Conservation (phyloP, 2,329 filamentous ascomycete genomes). For the Ophiostoma tasmaniense region DNA sequence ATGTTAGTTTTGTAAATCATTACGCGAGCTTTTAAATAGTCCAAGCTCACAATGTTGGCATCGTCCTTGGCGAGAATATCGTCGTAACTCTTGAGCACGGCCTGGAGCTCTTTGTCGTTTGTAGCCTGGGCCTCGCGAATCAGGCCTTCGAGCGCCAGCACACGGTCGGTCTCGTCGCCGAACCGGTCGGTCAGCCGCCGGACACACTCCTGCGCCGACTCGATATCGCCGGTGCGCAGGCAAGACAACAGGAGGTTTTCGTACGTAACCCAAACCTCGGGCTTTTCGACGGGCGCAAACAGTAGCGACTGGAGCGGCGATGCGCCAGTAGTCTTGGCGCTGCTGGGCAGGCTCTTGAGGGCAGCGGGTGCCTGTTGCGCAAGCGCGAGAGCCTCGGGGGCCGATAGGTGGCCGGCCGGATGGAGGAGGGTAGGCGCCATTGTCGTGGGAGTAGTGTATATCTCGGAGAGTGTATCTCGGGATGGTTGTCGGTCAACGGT, state of each 20-base stretch:
- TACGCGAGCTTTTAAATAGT: not conserved
- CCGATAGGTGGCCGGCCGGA: constrained; percentile 49
- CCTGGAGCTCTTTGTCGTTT: constrained; percentile 55
- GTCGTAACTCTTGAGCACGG: constrained; percentile 70
- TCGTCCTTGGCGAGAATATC: constrained; percentile 62
- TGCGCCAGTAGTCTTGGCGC: constrained; percentile 35
- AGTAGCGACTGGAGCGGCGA: constrained; percentile 47
- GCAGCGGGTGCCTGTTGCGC: constrained; percentile 54
- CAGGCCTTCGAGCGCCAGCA: constrained; percentile 75
- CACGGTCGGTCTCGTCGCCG: constrained; percentile 71
- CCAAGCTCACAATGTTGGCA: constrained; percentile 52
- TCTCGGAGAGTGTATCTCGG: not conserved
- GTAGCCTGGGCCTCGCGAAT: constrained; percentile 74
- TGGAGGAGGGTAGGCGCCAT: constrained; percentile 49
- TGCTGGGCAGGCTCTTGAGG: constrained; percentile 45
- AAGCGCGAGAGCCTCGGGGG: constrained; percentile 46
- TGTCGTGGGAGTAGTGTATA: not conserved
- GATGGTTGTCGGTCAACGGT: not conserved
- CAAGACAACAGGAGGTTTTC: constrained; percentile 82
- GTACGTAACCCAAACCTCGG: constrained; percentile 75
- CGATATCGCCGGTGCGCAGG: constrained; percentile 74
- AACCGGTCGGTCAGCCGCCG: constrained; percentile 72
- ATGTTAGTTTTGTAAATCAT: constrained; percentile 14
- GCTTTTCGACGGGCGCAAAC: constrained; percentile 51
- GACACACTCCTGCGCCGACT: constrained; percentile 66